Base-by-base conservation (phyloP, 2,329 filamentous ascomycete genomes). In the Neonectria hederae region DNA sequence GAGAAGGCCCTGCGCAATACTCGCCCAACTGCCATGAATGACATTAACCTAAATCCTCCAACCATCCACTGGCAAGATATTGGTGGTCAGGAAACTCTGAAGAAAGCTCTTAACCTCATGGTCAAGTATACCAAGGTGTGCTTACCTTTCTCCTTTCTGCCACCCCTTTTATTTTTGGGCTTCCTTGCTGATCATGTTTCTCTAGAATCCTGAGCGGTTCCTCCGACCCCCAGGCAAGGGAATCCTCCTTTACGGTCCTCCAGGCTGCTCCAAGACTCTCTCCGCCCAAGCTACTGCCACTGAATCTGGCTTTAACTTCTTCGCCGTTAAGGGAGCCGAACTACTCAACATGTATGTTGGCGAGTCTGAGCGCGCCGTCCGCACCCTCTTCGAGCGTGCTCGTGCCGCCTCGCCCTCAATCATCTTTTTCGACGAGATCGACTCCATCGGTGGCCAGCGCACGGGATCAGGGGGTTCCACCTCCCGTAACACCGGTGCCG, bases 351-450 rank as follows among this genome's bases (percentile, higher is more conserved):
- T 97, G 92, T 98, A 97, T 78, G 94, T 98, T 19, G 95, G 95
- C 65, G 95, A 98, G 78, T 95, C 94, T 2, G 95, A 98, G 80
- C 89, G 93, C 11, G 90, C 91, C 8, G 87, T 97, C 45, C 89
- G 95, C 40, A 91, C 93, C 59, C 88, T 97, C 1, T 97, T 98
- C 76, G 87, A 90, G 57, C 92, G 94, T 71, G 95, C 95, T 1
- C 86, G 92, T 45, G 90, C 91, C n/a, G 94, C 94, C 9, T 89
- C 90, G 55, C 95, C 95, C 0, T 94, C 92, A 76, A 95, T 97
- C 79, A 94, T 98, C 72, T 98, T 97, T 84, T 97, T 97, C 70
- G 94, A 98, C 76, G 94, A 98, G 78, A 96, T 98, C 72, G 94
- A 98, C 79, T 90, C 92, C 5, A 95, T 98, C 67, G 92, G 78